phyloP scores from a whole-genome alignment of 345 rosid genomes.

The Dipteronia dyeriana region DNA sequence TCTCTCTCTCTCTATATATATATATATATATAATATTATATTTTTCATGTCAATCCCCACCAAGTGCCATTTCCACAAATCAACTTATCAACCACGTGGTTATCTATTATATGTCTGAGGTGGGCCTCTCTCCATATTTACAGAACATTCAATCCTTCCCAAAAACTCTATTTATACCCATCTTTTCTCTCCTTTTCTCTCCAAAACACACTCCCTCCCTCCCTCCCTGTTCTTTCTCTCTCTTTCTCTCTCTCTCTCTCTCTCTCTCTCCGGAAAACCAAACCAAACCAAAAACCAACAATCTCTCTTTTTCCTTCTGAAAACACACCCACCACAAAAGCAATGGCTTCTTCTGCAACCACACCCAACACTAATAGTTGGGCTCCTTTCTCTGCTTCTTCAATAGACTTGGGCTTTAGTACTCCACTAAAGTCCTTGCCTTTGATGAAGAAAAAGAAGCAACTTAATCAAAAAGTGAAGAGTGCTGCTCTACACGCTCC shows the following conservation, averaged over 20 bases:
- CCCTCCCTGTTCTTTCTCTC: not conserved
- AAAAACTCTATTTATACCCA: slow-evolving; percentile 36
- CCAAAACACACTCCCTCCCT: slow-evolving; percentile 12
- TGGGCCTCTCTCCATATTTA: slow-evolving; percentile 34
- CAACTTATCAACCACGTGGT: slow-evolving; percentile 50
- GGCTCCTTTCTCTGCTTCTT: slow-evolving; percentile 33
- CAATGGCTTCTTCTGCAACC: slow-evolving; percentile 48
- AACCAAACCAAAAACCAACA: not conserved
- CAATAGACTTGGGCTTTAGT: slow-evolving; percentile 26
- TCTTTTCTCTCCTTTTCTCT: slow-evolving; percentile 16
- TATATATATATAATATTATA: no score
- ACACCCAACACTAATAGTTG: slow-evolving; percentile 33
- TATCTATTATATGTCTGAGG: slow-evolving; percentile 37
- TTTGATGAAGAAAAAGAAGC: slow-evolving; percentile 16
- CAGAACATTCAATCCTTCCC: no score
- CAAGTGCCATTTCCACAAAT: slow-evolving; percentile 34
- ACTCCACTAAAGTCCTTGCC: slow-evolving; percentile 26
- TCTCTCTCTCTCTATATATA: no score
- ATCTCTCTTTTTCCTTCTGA: not conserved
- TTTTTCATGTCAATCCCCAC: slow-evolving; percentile 12
- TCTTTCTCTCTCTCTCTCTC: not conserved
- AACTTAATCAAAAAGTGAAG: slow-evolving; percentile 16
- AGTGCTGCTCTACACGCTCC: slow-evolving; percentile 57
- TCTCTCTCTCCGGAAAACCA: not conserved
- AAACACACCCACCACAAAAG: not conserved